Base-by-base conservation (phyloP, 179 eudicot genomes). In the Silene vulgaris region DNA sequence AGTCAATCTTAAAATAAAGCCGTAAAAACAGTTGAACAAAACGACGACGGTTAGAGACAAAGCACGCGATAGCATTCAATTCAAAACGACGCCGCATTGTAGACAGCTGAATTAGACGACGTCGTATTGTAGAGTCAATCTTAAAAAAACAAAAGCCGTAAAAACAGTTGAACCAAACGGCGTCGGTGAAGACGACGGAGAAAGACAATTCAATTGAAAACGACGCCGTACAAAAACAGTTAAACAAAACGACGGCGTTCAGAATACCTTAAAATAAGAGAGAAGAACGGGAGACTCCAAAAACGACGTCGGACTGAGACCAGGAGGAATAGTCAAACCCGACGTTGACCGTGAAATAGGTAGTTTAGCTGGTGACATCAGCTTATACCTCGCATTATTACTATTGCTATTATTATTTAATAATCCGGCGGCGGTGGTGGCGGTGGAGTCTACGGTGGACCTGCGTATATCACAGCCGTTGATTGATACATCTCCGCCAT, bases 281-380 rank as follows among this genome's bases (percentile, higher is more conserved):
- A 35, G 40, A 35, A 35, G 40, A 35, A 35, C 40, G 40, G 40
- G 40, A 35, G 40, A 35, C 40, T 35, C 40, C 40, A 35, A 35
- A 35, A 35, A 35, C 40, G 40, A 35, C 40, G 40, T 35, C 28
- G 98, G 97, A 69, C 97, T 94, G 82, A 92, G 93, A 3, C 92
- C 94, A 8, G 97, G 95, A 13, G 97, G 98, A 19, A 90, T 85
- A 0, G 91, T 86, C 35, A 92, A 72, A 50, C 89, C 86, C 3
- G 97, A 74, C 0, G 97, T 75, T 1, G 96, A 89, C 74, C 98
- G 75, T 3, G 90, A 85, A 86, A 94, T 94, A 84, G 97, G 97
- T 0, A 94, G 92, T 74, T 89, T 89, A 20, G 97, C 98, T 74
- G 98, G 98, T 2, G 98, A 89, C 90, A 94, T 90, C n/a, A 92